Percentiles rank a stretch among this genome's conserved stretches.
These are phyloP conservation scores for Azolla pinnata DNA, from an alignment of 75 land plant species.

Conservation along the genomic window DNA sequence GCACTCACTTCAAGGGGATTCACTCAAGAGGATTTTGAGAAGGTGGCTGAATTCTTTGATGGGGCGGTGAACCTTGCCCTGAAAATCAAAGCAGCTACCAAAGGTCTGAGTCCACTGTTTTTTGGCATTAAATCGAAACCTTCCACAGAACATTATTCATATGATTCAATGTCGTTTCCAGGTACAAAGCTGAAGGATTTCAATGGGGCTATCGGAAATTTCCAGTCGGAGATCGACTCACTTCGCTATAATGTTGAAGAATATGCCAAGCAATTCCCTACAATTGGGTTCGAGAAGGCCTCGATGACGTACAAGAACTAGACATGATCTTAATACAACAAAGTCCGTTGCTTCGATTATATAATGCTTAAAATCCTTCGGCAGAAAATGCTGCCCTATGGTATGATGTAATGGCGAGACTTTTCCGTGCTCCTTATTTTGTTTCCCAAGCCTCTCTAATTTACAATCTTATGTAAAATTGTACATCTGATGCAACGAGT, in stretches of 20 bases:
- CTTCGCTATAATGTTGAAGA: slow-evolving; percentile 76
- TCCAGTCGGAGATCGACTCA: slow-evolving; percentile 58
- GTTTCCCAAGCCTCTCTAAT: no score
- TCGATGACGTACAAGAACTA: slow-evolving; percentile 79
- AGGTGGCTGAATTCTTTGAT: slow-evolving; percentile 91
- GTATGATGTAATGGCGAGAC: no score
- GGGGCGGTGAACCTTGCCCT: slow-evolving; percentile 63
- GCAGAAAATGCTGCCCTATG: no score
- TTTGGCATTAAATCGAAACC: background rate
- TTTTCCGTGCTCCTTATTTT: no score
- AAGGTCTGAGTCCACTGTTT: slow-evolving; percentile 28
- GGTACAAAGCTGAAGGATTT: slow-evolving; percentile 93
- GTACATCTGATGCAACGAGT: no score
- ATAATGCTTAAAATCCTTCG: no score
- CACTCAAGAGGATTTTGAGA: slow-evolving; percentile 78
- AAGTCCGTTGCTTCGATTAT: no score
- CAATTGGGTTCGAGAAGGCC: slow-evolving; percentile 87
- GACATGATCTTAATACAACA: no score
- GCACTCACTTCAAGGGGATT: slow-evolving; percentile 95
- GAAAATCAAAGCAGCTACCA: slow-evolving; percentile 58
- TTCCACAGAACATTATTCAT: background rate
- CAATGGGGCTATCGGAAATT: slow-evolving; percentile 43
- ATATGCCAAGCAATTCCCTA: slow-evolving; percentile 89
- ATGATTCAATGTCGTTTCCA: slow-evolving; percentile 4
- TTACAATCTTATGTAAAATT: no score